These are phyloP conservation scores for Gautieria morchelliformis DNA, from an alignment of 768 basidiomycete genomes.

Conservation along the genomic window DNA sequence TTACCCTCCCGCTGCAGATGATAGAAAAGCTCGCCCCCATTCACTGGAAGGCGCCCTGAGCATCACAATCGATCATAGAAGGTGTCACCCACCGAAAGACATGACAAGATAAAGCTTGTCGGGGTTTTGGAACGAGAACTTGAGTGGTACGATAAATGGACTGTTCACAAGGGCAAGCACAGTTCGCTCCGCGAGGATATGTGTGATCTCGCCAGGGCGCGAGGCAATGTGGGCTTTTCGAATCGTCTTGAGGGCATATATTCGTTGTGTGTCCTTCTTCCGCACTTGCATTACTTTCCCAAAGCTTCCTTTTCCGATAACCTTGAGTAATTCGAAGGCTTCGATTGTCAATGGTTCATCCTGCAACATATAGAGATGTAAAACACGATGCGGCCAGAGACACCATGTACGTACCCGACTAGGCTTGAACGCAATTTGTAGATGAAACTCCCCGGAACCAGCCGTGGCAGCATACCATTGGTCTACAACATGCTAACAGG, in stretches of 20 bases:
- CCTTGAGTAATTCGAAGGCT: constrained; percentile 92
- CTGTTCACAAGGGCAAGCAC: constrained; percentile 96
- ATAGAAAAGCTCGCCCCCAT: constrained; percentile 96
- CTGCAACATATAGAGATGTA: constrained; percentile 7
- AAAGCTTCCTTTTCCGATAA: constrained; percentile 96
- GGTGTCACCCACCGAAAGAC: constrained; percentile 66
- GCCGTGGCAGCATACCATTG: constrained; percentile 83
- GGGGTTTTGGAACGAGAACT: constrained; percentile 97
- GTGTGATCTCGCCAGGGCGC: constrained; percentile 93
- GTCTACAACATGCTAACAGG: constrained; percentile 65
- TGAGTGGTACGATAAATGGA: constrained; percentile 97
- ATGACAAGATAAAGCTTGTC: constrained; percentile 97
- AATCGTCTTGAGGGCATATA: constrained; percentile 98
- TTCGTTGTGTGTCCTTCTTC: constrained; percentile 95
- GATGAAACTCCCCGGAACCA: constrained; percentile 86
- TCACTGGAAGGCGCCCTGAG: constrained; percentile 41
- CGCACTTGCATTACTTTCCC: constrained; percentile 99
- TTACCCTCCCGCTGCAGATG: constrained; percentile 94
- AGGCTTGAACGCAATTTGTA: constrained; percentile 92
- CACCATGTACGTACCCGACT: constrained; percentile 35
- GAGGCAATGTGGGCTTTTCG: constrained; percentile 97
- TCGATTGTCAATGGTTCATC: constrained; percentile 86
- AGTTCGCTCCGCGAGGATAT: constrained; percentile 94
- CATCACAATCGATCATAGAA: not conserved
- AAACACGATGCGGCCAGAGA: not conserved